phyloP scores from a whole-genome alignment of 2,329 filamentous ascomycete genomes.

The Colletotrichum karsti region DNA sequence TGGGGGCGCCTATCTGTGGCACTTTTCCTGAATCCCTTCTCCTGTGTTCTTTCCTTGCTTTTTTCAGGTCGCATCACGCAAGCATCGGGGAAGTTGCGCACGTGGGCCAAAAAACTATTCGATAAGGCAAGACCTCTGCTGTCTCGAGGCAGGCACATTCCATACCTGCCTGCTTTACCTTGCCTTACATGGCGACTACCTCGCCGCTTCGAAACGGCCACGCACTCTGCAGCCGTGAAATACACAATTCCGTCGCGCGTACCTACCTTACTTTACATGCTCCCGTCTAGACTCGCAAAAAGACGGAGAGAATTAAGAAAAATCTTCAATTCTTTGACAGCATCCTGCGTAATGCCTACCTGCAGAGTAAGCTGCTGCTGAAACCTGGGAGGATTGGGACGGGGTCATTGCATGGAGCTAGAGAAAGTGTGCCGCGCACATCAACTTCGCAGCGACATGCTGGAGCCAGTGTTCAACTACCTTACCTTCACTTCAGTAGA shows the following conservation, averaged over 20 bases:
- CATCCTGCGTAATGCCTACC: slow-evolving; percentile 1
- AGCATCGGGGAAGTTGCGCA: not conserved
- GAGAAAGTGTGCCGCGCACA: slow-evolving; percentile 11
- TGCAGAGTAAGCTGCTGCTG: slow-evolving; percentile 23
- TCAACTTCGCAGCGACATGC: not conserved
- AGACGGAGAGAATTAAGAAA: not conserved
- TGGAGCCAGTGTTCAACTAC: not conserved
- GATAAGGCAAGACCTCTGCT: not conserved
- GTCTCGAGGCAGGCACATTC: not conserved
- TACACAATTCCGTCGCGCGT: not conserved
- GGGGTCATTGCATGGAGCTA: slow-evolving; percentile 25
- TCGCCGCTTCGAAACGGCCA: not conserved
- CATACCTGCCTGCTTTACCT: not conserved
- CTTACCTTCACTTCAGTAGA: no score
- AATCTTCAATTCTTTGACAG: not conserved
- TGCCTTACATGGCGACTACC: no score
- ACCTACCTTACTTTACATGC: no score
- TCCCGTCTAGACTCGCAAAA: not conserved
- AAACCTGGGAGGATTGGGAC: slow-evolving; percentile 17
- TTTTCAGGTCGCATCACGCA: slow-evolving; percentile 7
- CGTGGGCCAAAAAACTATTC: not conserved
- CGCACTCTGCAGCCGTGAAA: not conserved
- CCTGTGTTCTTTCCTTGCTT: slow-evolving; percentile 5
- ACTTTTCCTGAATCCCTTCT: not conserved
- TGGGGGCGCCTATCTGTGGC: not conserved